Evolutionary conservation across 2,329 filamentous ascomycete genomes (phyloP).

Genomic region (Fusarium algeriense): DNA sequence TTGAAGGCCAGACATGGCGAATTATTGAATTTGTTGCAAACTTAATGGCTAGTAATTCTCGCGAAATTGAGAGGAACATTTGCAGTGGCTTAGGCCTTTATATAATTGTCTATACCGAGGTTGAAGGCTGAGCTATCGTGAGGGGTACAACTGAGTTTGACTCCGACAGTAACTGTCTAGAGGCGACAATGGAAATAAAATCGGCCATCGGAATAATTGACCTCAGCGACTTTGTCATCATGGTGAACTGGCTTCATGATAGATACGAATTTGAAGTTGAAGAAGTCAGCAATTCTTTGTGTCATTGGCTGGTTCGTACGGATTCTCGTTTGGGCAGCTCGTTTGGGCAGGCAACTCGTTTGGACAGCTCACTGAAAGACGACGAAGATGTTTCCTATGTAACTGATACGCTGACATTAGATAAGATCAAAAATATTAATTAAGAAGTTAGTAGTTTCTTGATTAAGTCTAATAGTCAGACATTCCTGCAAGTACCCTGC

Average conservation of each 20-base stretch:
- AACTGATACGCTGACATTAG: neutral
- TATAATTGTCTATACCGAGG: slow-evolving; percentile 3
- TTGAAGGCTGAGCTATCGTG: neutral
- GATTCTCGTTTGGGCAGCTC: slow-evolving; percentile 5
- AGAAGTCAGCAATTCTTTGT: neutral
- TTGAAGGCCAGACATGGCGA: slow-evolving; percentile 26
- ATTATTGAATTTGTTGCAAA: neutral
- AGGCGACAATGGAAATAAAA: neutral
- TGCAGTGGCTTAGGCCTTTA: neutral
- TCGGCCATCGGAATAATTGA: neutral
- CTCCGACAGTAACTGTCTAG: neutral
- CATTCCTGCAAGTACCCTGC: neutral
- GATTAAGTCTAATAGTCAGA: neutral
- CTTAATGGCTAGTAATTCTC: neutral
- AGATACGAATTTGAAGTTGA: neutral
- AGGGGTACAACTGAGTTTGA: neutral
- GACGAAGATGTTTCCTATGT: neutral
- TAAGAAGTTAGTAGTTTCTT: neutral
- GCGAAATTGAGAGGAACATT: neutral
- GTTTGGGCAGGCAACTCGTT: slow-evolving; percentile 4
- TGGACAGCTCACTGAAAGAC: neutral
- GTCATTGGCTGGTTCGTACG: slow-evolving; percentile 12
- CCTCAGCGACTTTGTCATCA: neutral
- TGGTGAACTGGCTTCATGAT: neutral
- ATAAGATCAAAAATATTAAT: neutral